Base-by-base conservation (phyloP, 257 asterid species). In the Thymus mandschuricus region DNA sequence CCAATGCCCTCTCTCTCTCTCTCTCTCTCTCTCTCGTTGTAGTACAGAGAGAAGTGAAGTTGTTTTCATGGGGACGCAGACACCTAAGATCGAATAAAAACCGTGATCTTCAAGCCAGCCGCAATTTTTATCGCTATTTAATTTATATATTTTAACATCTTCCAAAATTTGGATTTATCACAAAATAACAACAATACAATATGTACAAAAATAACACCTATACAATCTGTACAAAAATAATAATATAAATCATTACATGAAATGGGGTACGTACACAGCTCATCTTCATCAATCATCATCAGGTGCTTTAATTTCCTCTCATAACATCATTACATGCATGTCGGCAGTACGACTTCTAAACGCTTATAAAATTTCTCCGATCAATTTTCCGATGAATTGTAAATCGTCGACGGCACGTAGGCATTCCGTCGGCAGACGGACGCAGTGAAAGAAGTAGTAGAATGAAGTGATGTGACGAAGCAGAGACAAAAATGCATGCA, bases 31-130 rank as follows among this genome's bases (percentile, higher is more conserved):
- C 54, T 48, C 54, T 2, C 21, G 10, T 1, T 34, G 3, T 1
- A 38, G 7, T 0, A 7, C 4, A 60, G 62, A 71, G 64, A 21
- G 31, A 72, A 54, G 49, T 63, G 48, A 63, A 52, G 77, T 72
- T 52, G 64, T 61, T 72, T 44, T 72, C 77, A 54, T 41, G 76
- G 64, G 58, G 40, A 28, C 61, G 10, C 15, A 13, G 15, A 56
- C 61, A 56, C 68, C 46, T 30, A 3, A 35, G 52, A 60, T 40
- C 63, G 70, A 61, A 64, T 63, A 64, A 63, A 8, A 58, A 58
- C 73, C 69, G 74, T 74, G 74, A 59, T 48, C 63, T 67, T 67
- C 63, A 74, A 74, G 69, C 57, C 45, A 74, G 67, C 78, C 67
- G 73, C 56, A 63, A 63, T 34, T 21, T 45, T n/a, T 4, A 31